Percentiles rank a stretch among this genome's conserved stretches.
Conservation (phyloP, 495 filamentous ascomycete genomes). For the Penicillium samsonianum region DNA sequence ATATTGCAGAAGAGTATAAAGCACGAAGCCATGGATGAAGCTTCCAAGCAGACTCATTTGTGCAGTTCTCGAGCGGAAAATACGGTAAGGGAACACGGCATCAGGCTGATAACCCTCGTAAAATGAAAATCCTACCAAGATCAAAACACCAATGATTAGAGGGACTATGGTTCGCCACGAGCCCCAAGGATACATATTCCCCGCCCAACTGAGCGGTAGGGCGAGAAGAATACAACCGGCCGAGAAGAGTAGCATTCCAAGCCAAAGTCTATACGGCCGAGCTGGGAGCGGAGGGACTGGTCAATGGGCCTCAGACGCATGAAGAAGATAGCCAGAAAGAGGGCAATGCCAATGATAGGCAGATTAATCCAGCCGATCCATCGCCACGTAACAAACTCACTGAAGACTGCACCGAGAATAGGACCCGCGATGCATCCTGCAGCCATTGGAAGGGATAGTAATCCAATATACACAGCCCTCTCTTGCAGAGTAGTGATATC, state of each 20-base stretch:
- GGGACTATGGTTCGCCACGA: constrained; percentile 52
- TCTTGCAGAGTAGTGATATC: constrained; percentile 44
- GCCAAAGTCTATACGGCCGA: constrained; percentile 54
- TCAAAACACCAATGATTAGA: constrained; percentile 18
- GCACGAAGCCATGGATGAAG: constrained; percentile 15
- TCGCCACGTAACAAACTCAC: constrained; percentile 48
- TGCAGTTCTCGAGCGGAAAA: constrained; percentile 36
- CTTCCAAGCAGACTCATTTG: constrained; percentile 24
- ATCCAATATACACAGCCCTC: constrained; percentile 34
- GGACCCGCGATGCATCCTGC: constrained; percentile 39
- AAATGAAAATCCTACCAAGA: constrained; percentile 16
- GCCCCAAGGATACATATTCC: constrained; percentile 54
- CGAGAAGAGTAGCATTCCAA: constrained; percentile 55
- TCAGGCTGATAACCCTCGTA: constrained; percentile 12
- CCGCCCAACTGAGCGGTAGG: constrained; percentile 58
- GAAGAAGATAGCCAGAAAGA: constrained; percentile 52
- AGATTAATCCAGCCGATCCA: constrained; percentile 74
- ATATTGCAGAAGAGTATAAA: constrained; percentile 36
- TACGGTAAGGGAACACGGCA: constrained; percentile 29
- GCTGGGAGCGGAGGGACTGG: constrained; percentile 26
- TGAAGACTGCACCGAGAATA: constrained; percentile 36
- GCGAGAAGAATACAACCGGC: constrained; percentile 46
- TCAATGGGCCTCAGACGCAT: constrained; percentile 29
- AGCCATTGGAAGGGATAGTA: constrained; percentile 27
- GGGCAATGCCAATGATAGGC: constrained; percentile 49